Conservation (phyloP, 2,329 filamentous ascomycete genomes). For the Aspergillaceae sp. region DNA sequence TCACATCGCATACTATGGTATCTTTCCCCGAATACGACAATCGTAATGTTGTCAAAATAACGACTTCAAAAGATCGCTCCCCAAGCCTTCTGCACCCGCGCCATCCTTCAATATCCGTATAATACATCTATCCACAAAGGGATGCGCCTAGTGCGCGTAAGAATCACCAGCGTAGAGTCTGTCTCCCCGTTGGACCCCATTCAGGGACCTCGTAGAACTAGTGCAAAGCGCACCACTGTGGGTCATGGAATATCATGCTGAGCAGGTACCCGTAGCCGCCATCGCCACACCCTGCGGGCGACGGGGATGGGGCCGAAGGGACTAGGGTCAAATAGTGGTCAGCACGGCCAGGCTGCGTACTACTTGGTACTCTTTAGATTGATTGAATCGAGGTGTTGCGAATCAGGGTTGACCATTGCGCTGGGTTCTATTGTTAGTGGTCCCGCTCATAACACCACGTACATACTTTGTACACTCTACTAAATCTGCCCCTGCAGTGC, state of each 20-base stretch:
- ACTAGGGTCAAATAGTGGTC: constrained; percentile 13
- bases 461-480: too few species aligned
- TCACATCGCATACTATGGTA: background rate
- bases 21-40: too few species aligned
- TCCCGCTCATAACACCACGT: background rate
- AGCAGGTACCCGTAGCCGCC: constrained; percentile 20
- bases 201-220: constrained; percentile 23
- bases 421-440: constrained; percentile 11
- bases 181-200: constrained; percentile 24
- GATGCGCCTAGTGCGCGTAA: constrained; percentile 18
- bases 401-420: constrained; percentile 42
- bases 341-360: too few species aligned
- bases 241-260: constrained; percentile 14
- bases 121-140: constrained; percentile 13
- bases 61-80: too few species aligned
- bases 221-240: constrained; percentile 8
- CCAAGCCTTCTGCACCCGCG: background rate
- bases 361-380: constrained; percentile 1
- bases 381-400: constrained; percentile 33
- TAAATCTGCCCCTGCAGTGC: too few species aligned
- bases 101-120: constrained; percentile 11
- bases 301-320: constrained; percentile 6
- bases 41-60: too few species aligned
- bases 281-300: constrained; percentile 5
- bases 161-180: constrained; percentile 18